Evolutionary conservation across 2,329 filamentous ascomycete species (phyloP), one percentile per base, ranked within the genome.

Genomic region (Venturia effusa): DNA sequence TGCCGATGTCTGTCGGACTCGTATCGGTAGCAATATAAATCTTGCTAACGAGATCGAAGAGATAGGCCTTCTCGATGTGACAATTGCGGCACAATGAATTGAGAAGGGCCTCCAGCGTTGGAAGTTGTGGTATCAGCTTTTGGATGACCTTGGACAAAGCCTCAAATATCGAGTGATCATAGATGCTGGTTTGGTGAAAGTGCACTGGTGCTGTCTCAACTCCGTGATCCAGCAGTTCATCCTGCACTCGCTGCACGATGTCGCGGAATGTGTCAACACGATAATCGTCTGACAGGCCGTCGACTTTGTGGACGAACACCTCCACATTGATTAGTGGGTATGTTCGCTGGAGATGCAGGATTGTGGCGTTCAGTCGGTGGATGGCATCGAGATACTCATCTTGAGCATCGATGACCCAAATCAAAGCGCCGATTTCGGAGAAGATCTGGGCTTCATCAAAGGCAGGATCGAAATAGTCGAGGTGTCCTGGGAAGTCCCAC

Each of bases 121-220:
- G 90, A 8, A 99, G 84, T 67, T 96, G 90, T 0, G 94, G 93
- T 61, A 99, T 93, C 37, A 99, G 84, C 75, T 97, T 97, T 76
- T 99, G 94, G 67, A 99, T 96, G 67, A 99, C 93, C 76, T 97
- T 97, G 79, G 88, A 93, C 74, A 99, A 97, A 61, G 94, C 94
- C 76, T 99, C 94, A 73, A 97, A 99, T 72, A 96, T 96, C 70
- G 89, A 95, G 77, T 97, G 93, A 75, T 99, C 94, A 80, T 97
- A 99, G 74, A 99, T 99, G 72, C 89, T 95, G 17, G 94, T 99
- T 64, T 96, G 86, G 74, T 99, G 93, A 77, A 96, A 99, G 65
- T 89, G 92, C 67, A 99, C 90, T 0, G 91, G 90, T 1, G 92
- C 90, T 72, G 96, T 96, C 73, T 96, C 93, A 72, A 96, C 90